Evolutionary conservation across 164 flowering plant species (phyloP).

Genomic region (Chloranthus sessilifolius): DNA sequence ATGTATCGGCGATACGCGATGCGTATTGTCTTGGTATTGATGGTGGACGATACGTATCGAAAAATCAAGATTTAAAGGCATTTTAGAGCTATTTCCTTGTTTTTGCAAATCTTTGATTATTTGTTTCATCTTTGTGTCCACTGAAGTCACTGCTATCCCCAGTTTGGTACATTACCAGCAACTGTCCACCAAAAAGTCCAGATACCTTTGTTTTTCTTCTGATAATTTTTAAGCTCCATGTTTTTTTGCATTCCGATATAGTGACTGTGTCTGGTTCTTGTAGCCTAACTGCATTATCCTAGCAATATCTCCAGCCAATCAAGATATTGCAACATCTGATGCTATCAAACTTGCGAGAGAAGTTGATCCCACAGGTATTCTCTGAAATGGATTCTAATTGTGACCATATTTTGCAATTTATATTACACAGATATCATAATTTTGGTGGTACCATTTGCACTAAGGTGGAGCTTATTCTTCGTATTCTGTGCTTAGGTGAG

Average conservation of each 20-base stretch:
- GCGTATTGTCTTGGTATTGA: too few species aligned
- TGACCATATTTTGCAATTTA: neutral
- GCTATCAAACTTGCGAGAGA: slow-evolving; percentile 72
- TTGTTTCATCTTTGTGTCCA: too few species aligned
- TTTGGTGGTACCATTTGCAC: neutral
- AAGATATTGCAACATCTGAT: slow-evolving; percentile 72
- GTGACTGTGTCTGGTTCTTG: slow-evolving; percentile 7
- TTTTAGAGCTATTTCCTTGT: too few species aligned
- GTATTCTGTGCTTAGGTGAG: slow-evolving; percentile 38
- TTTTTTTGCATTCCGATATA: neutral
- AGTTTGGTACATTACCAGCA: too few species aligned
- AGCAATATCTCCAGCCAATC: slow-evolving; percentile 74
- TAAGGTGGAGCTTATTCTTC: neutral
- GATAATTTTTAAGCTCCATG: neutral
- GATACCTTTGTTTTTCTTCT: too few species aligned
- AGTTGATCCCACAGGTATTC: slow-evolving; percentile 60
- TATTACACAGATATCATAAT: neutral
- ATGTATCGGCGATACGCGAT: too few species aligned
- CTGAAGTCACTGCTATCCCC: too few species aligned
- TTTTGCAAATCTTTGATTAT: too few species aligned
- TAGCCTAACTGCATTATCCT: slow-evolving; percentile 64
- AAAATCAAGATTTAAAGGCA: too few species aligned
- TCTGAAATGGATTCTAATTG: too few species aligned
- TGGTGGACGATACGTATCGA: too few species aligned
- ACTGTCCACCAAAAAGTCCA: too few species aligned